phyloP scores from a whole-genome alignment of 2,329 filamentous ascomycete genomes.

The Beauveria scarabaeidicola region DNA sequence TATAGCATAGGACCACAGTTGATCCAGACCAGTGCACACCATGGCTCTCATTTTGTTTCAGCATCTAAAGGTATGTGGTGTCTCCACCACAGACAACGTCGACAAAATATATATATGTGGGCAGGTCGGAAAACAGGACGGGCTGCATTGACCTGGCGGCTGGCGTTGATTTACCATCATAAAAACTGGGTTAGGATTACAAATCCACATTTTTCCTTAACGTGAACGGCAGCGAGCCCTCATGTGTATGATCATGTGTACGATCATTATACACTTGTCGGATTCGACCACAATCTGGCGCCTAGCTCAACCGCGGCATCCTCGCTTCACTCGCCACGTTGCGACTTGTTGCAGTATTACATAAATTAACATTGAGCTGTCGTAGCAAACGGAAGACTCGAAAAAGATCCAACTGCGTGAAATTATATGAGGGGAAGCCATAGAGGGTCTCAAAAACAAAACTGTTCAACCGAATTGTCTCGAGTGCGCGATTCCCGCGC shows the following conservation, averaged over 20 bases:
- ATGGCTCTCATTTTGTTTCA: not conserved
- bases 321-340: not conserved
- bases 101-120: not conserved
- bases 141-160: not conserved
- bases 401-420: not conserved
- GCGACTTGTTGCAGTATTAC: not conserved
- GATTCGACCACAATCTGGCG: too few relatives aligned
- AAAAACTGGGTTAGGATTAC: not conserved
- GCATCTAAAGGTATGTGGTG: not conserved
- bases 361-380: conserved; percentile 4
- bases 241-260: too few relatives aligned
- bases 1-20: not conserved
- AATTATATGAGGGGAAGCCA: not conserved
- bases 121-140: not conserved
- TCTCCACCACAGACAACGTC: not conserved
- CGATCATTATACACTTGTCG: not conserved
- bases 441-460: not conserved
- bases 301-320: too few relatives aligned
- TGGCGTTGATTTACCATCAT: not conserved
- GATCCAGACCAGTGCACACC: not conserved
- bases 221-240: too few relatives aligned
- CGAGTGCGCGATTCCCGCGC: not conserved
- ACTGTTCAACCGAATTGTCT: not conserved
- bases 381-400: not conserved
- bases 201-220: not conserved